Evolutionary conservation across 176 grass and related monocot genomes (phyloP), one percentile per base, ranked within the genome.

Genomic region (Cymbopogon citratus): DNA sequence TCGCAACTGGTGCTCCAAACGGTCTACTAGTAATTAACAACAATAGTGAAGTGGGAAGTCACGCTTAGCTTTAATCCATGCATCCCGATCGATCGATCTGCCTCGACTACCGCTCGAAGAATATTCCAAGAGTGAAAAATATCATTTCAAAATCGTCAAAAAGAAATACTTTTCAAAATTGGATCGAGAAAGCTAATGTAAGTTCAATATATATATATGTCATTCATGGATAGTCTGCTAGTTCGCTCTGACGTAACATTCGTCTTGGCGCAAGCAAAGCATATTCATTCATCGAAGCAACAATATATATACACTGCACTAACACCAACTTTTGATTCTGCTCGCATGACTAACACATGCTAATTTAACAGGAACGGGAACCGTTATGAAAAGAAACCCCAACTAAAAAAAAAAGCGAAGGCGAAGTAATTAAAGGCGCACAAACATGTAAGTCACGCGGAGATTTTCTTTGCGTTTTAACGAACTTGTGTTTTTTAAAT

Each of bases 311-410:
- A 25, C 11, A 7, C 23, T 13, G 59, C 12, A 62, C 31, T 52
- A 44, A 18, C 61, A 79, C 33, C 76, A 43, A 65, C 48, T 45
- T 54, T 27, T 63, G 77, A 54, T 72, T 77, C 71, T 14, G 33
- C 3, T 9, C 27, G 43, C 87, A 89, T n/a, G 65, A 71, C 7
- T 65, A 81, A 85, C 71, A 89, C 87, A 89, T 81, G 73, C 44
- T 26, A 13, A 45, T 28, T 48, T 8, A 72, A 67, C 27, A 76
- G 31, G 63, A 25, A 59, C 75, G 16, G 5, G 35, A 38, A 11
- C 78, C 51, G 25, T 76, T 5, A 41, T 0, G 57, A 81, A 75
- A 81, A 34, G 63, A 69, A 70, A 10, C 25, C 29, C 48, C 41
- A 29, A 54, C n/a, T 40, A 26, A 62, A 85, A 62, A 59, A 39